Percentiles rank a stretch among this genome's conserved stretches.
Evolutionary conservation across 495 filamentous ascomycete species (phyloP).

Genomic region (Annulohypoxylon stygium): DNA sequence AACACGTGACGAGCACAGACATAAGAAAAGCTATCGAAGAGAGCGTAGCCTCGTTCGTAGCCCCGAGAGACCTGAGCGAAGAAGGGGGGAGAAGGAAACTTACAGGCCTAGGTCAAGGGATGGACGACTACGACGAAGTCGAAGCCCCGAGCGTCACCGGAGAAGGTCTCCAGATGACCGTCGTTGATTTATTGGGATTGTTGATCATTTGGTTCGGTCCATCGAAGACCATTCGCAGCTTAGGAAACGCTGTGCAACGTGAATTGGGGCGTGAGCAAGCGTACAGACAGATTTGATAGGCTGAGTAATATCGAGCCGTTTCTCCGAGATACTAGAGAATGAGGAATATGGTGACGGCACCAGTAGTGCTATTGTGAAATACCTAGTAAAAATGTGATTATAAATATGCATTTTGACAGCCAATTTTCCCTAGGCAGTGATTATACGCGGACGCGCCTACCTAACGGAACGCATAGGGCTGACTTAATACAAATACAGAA

Average conservation of each 20-base stretch:
- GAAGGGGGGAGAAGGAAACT: constrained; percentile 35
- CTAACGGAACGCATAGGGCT: constrained; percentile 10
- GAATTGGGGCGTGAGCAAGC: background rate
- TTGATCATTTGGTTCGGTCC: background rate
- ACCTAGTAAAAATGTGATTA: background rate
- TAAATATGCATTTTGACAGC: background rate
- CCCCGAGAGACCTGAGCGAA: constrained; percentile 41
- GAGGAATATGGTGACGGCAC: background rate
- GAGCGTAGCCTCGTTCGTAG: constrained; percentile 40
- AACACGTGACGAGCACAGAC: constrained; percentile 27
- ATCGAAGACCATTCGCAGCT: background rate
- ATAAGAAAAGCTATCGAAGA: constrained; percentile 22
- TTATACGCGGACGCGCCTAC: background rate
- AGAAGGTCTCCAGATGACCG: constrained; percentile 26
- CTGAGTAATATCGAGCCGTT: background rate
- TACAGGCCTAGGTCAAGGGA: constrained; percentile 41
- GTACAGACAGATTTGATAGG: background rate
- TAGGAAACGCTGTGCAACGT: background rate
- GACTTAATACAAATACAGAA: background rate
- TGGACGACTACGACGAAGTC: constrained; percentile 44
- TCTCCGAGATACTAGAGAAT: background rate
- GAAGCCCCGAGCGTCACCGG: constrained; percentile 37
- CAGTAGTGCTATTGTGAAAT: too few relatives aligned
- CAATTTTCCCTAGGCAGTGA: background rate
- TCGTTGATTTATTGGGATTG: constrained; percentile 2